Conservation (phyloP, 768 basidiomycete species). For the Neoboletus magnificus region DNA sequence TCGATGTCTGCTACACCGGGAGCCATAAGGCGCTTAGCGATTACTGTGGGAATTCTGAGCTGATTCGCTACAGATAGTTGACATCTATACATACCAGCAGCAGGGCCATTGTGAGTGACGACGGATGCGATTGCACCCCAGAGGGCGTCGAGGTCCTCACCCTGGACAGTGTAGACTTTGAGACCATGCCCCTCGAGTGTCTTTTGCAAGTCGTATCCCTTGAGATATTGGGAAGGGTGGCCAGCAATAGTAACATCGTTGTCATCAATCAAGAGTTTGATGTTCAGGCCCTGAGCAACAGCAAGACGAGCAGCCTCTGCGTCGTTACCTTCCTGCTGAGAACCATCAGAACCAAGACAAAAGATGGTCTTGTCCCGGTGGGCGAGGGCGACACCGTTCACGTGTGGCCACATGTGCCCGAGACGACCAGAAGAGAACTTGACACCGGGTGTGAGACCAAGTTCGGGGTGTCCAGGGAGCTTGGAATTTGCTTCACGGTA, state of each 20-base stretch:
- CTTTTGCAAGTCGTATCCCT: slow-evolving; percentile 67
- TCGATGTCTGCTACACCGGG: slow-evolving; percentile 71
- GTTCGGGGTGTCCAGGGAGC: slow-evolving; percentile 86
- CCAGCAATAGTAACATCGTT: slow-evolving; percentile 94
- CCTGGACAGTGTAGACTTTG: slow-evolving; percentile 67
- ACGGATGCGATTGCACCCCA: slow-evolving; percentile 63
- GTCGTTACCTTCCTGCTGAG: slow-evolving; percentile 89
- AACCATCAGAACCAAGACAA: slow-evolving; percentile 85
- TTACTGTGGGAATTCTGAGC: slow-evolving; percentile 40
- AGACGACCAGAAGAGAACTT: slow-evolving; percentile 93
- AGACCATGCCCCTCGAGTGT: slow-evolving; percentile 82
- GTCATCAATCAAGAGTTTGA: slow-evolving; percentile 86
- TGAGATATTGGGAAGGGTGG: slow-evolving; percentile 82
- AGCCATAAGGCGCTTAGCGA: slow-evolving; percentile 68
- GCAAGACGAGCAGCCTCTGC: slow-evolving; percentile 87
- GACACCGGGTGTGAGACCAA: slow-evolving; percentile 87
- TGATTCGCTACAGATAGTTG: background rate
- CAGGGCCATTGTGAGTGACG: slow-evolving; percentile 67
- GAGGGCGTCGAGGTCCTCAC: slow-evolving; percentile 76
- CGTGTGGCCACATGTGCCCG: slow-evolving; percentile 87
- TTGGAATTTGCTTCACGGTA: slow-evolving; percentile 86
- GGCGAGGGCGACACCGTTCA: slow-evolving; percentile 82
- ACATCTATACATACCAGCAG: slow-evolving; percentile 51
- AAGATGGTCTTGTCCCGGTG: slow-evolving; percentile 75
- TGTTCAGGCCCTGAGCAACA: slow-evolving; percentile 76